phyloP scores from a whole-genome alignment of 805 yeast genomes.

The Ogataea ganodermae region DNA sequence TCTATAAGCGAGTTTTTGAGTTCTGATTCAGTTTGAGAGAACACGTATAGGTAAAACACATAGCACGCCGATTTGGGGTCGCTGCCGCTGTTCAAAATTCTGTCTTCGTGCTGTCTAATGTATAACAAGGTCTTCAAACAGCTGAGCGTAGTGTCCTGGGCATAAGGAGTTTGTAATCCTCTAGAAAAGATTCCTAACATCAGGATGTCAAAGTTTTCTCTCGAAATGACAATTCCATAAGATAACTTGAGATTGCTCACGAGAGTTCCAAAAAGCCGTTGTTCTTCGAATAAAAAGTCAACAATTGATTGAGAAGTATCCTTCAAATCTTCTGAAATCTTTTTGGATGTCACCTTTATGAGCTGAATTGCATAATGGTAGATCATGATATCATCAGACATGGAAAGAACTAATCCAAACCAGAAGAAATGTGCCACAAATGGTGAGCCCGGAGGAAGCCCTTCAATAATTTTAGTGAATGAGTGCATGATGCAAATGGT shows the following conservation, averaged over 20 bases:
- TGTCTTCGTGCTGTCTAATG: constrained; percentile 41
- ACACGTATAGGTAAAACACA: constrained; percentile 34
- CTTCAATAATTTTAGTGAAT: constrained; percentile 49
- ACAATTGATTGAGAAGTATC: constrained; percentile 32
- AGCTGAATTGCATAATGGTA: constrained; percentile 38
- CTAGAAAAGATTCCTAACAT: constrained; percentile 50
- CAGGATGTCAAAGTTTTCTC: constrained; percentile 52
- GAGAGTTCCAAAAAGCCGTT: constrained; percentile 43
- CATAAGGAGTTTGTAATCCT: constrained; percentile 61
- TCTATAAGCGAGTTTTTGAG: constrained; percentile 35
- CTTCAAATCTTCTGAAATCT: constrained; percentile 35
- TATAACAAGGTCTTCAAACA: constrained; percentile 47
- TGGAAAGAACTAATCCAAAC: constrained; percentile 36
- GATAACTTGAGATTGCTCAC: constrained; percentile 45
- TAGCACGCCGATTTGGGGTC: constrained; percentile 34
- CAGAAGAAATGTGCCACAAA: constrained; percentile 53
- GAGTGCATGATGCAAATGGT: constrained; percentile 45
- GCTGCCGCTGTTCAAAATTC: constrained; percentile 10
- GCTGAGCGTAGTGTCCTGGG: constrained; percentile 49
- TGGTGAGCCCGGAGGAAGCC: constrained; percentile 46
- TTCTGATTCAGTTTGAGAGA: constrained; percentile 40
- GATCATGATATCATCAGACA: constrained; percentile 29
- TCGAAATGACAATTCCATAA: constrained; percentile 41
- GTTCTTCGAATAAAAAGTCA: constrained; percentile 32
- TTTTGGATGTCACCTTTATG: constrained; percentile 38